Evolutionary conservation across 179 eudicot species (phyloP).

Genomic region (Silene noctiflora): DNA sequence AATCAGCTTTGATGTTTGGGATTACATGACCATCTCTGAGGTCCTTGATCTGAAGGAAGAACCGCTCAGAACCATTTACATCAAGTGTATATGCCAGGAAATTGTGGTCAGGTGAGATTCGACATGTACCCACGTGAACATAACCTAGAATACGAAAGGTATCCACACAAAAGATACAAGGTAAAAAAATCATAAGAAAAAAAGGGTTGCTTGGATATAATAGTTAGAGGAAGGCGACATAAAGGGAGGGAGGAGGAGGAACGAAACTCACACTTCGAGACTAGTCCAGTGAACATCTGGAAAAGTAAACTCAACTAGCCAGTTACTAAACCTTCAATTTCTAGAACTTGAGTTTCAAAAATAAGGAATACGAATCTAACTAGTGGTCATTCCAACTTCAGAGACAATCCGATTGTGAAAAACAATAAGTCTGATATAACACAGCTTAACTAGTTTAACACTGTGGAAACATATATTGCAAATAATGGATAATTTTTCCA

Average conservation of each 20-base stretch:
- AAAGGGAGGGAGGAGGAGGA: too few species aligned
- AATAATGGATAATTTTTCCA: neutral
- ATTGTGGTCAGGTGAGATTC: slow-evolving; percentile 89
- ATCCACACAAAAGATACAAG: slow-evolving; percentile 12
- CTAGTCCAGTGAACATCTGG: neutral
- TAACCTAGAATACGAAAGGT: slow-evolving; percentile 50
- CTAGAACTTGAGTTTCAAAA: too few species aligned
- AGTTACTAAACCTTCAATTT: too few species aligned
- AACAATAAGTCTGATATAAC: too few species aligned
- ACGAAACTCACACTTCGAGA: neutral
- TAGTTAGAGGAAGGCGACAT: too few species aligned
- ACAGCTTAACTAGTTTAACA: too few species aligned
- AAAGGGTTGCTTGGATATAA: too few species aligned
- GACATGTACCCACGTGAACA: slow-evolving; percentile 93
- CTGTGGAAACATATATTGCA: too few species aligned
- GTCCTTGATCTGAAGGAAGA: slow-evolving; percentile 80
- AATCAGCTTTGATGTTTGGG: slow-evolving; percentile 48
- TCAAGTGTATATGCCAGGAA: slow-evolving; percentile 92
- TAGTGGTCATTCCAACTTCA: too few species aligned
- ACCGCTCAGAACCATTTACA: slow-evolving; percentile 64
- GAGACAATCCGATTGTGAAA: too few species aligned
- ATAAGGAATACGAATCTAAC: too few species aligned
- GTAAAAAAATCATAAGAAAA: neutral
- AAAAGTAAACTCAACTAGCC: too few species aligned
- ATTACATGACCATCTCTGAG: slow-evolving; percentile 42